These are phyloP conservation scores for Paraconiothyrium brasiliense DNA, from an alignment of 2,329 filamentous ascomycete genomes.

Conservation along the genomic window DNA sequence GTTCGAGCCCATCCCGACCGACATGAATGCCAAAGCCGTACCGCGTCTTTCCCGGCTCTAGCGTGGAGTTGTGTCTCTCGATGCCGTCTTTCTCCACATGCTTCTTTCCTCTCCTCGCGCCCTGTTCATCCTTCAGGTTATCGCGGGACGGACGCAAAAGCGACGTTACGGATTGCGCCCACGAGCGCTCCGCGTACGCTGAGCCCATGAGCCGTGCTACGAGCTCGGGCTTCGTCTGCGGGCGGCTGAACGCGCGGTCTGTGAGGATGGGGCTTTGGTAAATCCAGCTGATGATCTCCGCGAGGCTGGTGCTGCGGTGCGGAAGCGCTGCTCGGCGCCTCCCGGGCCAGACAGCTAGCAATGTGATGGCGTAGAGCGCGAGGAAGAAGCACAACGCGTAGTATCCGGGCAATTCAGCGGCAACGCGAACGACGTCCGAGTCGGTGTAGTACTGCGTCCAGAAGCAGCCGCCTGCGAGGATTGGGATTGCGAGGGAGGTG, in stretches of 20 bases:
- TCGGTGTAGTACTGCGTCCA: constrained; percentile 71
- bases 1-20: constrained; percentile 67
- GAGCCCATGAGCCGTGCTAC: constrained; percentile 71
- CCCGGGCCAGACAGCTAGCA: constrained; percentile 66
- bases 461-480: constrained; percentile 76
- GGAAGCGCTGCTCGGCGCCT: constrained; percentile 73
- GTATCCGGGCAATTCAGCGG: constrained; percentile 77
- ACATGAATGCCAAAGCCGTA: constrained; percentile 68
- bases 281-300: constrained; percentile 80
- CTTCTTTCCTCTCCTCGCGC: constrained; percentile 27
- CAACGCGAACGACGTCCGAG: constrained; percentile 58
- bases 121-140: constrained; percentile 37
- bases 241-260: constrained; percentile 77
- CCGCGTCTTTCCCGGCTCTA: constrained; percentile 45
- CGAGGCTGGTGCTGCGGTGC: constrained; percentile 75
- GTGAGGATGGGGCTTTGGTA: constrained; percentile 75
- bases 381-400: constrained; percentile 77
- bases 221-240: constrained; percentile 73
- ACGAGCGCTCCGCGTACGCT: constrained; percentile 56
- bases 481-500: constrained; percentile 69
- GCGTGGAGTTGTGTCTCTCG: constrained; percentile 41
- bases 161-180: constrained; percentile 36
- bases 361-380: constrained; percentile 72
- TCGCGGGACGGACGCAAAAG: constrained; percentile 41
- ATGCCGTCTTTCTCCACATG: constrained; percentile 20